Percentiles rank a stretch among this genome's conserved stretches.
Evolutionary conservation across 2,329 filamentous ascomycete species (phyloP).

Genomic region (Aspergillus uvarum): DNA sequence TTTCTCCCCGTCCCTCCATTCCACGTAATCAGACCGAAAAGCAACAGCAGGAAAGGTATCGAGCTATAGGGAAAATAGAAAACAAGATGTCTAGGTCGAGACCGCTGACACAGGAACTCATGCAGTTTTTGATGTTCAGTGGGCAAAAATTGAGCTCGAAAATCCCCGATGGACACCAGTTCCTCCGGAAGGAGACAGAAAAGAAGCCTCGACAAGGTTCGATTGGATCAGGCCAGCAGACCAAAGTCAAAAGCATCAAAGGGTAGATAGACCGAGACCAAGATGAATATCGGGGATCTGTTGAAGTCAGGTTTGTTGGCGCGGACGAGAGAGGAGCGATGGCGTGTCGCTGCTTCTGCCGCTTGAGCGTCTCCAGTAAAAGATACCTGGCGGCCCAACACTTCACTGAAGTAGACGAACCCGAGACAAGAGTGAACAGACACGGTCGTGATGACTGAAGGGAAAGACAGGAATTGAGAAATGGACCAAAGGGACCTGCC

Average conservation of each 20-base stretch:
- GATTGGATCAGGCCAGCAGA: slow-evolving; percentile 24
- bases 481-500: slow-evolving; percentile 31
- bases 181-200: slow-evolving; percentile 3
- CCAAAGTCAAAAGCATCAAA: slow-evolving; percentile 16
- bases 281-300: background rate
- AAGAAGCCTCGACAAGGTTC: background rate
- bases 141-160: slow-evolving; percentile 2
- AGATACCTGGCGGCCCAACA: background rate
- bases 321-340: background rate
- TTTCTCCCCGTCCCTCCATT: slow-evolving; percentile 10
- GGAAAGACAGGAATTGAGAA: slow-evolving; percentile 12
- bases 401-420: slow-evolving; percentile 4
- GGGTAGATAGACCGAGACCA: slow-evolving; percentile 1
- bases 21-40: slow-evolving; percentile 11
- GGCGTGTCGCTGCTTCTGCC: background rate
- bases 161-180: slow-evolving; percentile 5
- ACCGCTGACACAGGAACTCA: background rate
- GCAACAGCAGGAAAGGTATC: slow-evolving; percentile 1
- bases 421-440: slow-evolving; percentile 10
- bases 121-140: background rate
- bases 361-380: background rate
- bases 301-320: background rate
- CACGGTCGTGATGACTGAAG: slow-evolving; percentile 8
- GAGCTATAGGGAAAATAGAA: slow-evolving; percentile 3
- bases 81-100: slow-evolving; percentile 13